These are phyloP conservation scores for Phoma sp. DNA, from an alignment of 2,329 filamentous ascomycete genomes.

Conservation along the genomic window DNA sequence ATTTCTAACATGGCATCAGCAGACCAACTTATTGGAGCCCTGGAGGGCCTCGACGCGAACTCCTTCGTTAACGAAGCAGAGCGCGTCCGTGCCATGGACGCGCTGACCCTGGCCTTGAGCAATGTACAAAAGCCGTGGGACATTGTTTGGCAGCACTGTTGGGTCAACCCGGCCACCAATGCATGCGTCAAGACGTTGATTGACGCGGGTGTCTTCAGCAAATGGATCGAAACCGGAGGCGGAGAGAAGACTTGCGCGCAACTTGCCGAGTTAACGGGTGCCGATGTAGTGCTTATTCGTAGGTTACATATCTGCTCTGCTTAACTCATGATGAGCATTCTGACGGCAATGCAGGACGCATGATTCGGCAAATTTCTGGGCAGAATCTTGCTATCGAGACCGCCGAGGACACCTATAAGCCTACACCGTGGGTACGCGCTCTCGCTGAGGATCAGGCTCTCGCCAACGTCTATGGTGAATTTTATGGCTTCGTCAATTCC, in stretches of 20 bases:
- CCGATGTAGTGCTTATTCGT: conserved; percentile 19
- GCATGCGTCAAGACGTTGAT: conserved; percentile 21
- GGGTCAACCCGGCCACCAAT: conserved; percentile 18
- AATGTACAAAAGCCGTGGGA: conserved; percentile 19
- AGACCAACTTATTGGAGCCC: conserved; percentile 18
- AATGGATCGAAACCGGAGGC: conserved; percentile 18
- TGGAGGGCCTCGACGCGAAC: conserved; percentile 12
- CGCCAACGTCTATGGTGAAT: conserved; percentile 19
- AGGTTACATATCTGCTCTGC: conserved; percentile 15
- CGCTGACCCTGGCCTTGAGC: conserved; percentile 19
- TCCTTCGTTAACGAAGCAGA: conserved; percentile 17
- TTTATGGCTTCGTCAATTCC: conserved; percentile 20
- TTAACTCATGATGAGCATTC: conserved; percentile 11
- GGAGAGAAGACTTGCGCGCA: conserved; percentile 17
- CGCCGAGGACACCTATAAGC: conserved; percentile 17
- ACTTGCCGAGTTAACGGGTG: conserved; percentile 16
- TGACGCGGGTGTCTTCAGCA: conserved; percentile 18
- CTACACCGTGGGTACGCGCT: conserved; percentile 18
- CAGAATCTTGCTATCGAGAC: conserved; percentile 19
- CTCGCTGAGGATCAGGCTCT: conserved; percentile 18
- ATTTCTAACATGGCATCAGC: conserved; percentile 16
- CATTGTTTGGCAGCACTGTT: conserved; percentile 20
- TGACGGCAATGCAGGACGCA: conserved; percentile 15
- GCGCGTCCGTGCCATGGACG: conserved; percentile 16
- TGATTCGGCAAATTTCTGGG: conserved; percentile 21